Conservation (phyloP, 202 grass and related monocot genomes). For the Panicum hallii region DNA sequence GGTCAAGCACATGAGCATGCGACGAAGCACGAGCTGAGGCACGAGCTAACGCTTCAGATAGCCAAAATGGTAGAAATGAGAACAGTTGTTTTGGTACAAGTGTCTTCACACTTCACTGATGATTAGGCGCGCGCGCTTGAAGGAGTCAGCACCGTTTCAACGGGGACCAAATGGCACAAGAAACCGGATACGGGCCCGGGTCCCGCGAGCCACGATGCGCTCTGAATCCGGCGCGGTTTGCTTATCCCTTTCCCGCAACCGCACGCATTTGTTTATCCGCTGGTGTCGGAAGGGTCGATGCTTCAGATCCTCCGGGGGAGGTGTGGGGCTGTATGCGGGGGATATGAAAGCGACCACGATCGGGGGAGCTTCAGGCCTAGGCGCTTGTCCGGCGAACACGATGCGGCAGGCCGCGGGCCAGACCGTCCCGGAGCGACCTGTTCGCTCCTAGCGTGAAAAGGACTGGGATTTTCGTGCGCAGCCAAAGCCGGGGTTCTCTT, state of each 20-base stretch:
- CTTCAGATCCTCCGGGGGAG: neutral
- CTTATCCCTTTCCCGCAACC: neutral
- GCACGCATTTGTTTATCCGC: neutral
- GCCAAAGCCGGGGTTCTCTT: neutral
- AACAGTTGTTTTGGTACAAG: neutral
- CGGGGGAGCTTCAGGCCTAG: neutral
- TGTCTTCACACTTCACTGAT: neutral
- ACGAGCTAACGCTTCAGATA: neutral
- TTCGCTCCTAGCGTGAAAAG: conserved; percentile 16
- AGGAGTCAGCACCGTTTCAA: conserved; percentile 34
- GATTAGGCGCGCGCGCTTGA: neutral
- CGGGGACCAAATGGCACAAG: conserved; percentile 38
- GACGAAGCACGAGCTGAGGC: neutral
- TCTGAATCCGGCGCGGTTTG: conserved; percentile 18
- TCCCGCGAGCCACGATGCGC: neutral
- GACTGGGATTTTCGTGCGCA: neutral
- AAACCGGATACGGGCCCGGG: neutral
- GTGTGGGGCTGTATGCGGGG: neutral
- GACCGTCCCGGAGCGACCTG: conserved; percentile 26
- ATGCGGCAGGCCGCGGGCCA: neutral
- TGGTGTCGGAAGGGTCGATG: neutral
- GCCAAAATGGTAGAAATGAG: neutral
- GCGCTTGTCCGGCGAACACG: conserved; percentile 43
- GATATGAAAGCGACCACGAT: neutral
- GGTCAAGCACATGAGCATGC: neutral